Conservation (phyloP, 768 basidiomycete genomes). For the Rhodotorula babjevae region DNA sequence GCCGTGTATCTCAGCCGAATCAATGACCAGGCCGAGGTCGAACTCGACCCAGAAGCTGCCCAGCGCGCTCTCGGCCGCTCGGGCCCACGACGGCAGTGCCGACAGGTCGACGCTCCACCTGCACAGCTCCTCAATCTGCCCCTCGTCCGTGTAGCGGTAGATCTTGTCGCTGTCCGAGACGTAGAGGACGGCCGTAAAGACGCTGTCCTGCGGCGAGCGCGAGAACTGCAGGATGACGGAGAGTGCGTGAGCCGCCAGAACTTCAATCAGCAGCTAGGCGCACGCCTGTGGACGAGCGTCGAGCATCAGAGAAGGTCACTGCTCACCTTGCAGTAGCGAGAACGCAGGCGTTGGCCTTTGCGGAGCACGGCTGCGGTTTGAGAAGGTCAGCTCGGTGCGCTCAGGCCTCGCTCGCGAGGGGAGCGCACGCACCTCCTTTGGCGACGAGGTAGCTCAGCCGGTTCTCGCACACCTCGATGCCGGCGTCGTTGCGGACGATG, state of each 20-base stretch:
- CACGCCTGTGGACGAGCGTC: too few species aligned
- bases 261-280: too few species aligned
- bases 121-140: not conserved
- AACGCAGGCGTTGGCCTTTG: slow-evolving; percentile 75
- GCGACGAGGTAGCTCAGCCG: slow-evolving; percentile 51
- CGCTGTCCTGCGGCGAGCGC: slow-evolving; percentile 54
- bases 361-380: slow-evolving; percentile 59
- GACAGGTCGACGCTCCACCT: slow-evolving; percentile 76
- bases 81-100: slow-evolving; percentile 64
- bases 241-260: too few species aligned
- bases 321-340: slow-evolving; percentile 62
- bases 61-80: slow-evolving; percentile 46
- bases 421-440: slow-evolving; percentile 38
- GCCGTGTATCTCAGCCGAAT: slow-evolving; percentile 20
- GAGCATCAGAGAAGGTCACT: not conserved
- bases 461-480: slow-evolving; percentile 75
- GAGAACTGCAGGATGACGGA: not conserved
- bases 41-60: slow-evolving; percentile 74
- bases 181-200: slow-evolving; percentile 73
- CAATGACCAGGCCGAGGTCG: slow-evolving; percentile 2
- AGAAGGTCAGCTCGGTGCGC: not conserved
- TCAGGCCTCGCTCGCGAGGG: not conserved
- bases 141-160: slow-evolving; percentile 65
- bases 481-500: slow-evolving; percentile 70
- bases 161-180: slow-evolving; percentile 30